These are phyloP conservation scores for Ricinus communis DNA, from an alignment of 345 rosid genomes.

Conservation along the genomic window DNA sequence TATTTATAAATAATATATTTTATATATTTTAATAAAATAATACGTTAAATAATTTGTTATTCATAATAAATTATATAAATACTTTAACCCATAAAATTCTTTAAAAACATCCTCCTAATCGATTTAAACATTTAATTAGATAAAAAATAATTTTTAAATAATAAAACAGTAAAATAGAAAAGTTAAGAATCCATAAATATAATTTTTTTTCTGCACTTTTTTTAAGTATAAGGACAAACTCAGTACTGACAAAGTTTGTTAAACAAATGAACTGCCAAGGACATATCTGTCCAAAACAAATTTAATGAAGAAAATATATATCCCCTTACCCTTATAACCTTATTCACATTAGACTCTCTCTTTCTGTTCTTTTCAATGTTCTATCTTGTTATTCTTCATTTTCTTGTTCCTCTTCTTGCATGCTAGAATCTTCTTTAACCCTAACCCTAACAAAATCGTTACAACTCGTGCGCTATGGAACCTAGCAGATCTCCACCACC, in stretches of 20 bases:
- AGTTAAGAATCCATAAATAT: background rate
- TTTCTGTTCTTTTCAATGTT: background rate
- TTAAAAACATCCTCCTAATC: too few species aligned
- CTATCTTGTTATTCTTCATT: background rate
- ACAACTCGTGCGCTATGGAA: background rate
- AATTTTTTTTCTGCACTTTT: too few species aligned
- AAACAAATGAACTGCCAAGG: background rate
- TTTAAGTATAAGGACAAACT: conserved; percentile 18
- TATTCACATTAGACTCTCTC: background rate
- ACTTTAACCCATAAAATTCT: too few species aligned
- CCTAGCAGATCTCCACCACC: conserved; percentile 15
- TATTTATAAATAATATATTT: too few species aligned
- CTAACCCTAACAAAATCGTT: background rate
- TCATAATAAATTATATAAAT: too few species aligned
- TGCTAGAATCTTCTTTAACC: background rate
- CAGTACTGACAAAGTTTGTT: background rate
- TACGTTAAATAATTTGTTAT: too few species aligned
- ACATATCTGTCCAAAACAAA: conserved; percentile 1
- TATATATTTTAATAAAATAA: too few species aligned
- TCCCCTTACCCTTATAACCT: too few species aligned
- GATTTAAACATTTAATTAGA: too few species aligned
- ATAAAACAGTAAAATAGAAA: too few species aligned
- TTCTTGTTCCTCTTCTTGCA: background rate
- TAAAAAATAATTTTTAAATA: background rate
- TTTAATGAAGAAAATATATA: too few species aligned